Base-by-base conservation (phyloP, 129 eudicot genomes). In the Pulicaria dysenterica region DNA sequence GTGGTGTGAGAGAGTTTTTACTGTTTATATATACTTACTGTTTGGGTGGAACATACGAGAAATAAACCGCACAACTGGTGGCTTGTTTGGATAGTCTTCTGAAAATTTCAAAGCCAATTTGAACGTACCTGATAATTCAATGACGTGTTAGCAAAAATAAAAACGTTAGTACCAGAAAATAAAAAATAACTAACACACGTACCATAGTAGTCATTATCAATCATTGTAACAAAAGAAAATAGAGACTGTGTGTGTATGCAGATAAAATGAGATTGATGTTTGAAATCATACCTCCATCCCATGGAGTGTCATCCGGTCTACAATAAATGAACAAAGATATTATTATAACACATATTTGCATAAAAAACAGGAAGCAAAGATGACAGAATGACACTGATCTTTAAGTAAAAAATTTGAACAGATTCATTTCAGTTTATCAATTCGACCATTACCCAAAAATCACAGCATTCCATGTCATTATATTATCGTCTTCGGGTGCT, bases 401-500 rank as follows among this genome's bases (percentile, higher is more conserved):
- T 62, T 16, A 14, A 6, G 56, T 36, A 46, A 37, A 37, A 7
- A 64, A 45, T 36, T 24, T 75, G 36, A 39, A 17, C 24, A 8
- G 8, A 3, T 42, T 64, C 3, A 8, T 58, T 72, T 58, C 3
- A 8, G 3, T 14, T 58, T 31, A 11, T 62, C n/a, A 24, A 24
- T 2, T 24, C 31, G 31, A 24, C 31, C 31, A 24, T 24, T 77
- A 86, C 91, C 91, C 91, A 54, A 86, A 86, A 51, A 86, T 83
- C 31, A 86, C 88, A 67, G 91, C 91, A 62, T 86, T 86, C 91
- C 91, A 86, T 3, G 83, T 80, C 88, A 86, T 86, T 3, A 87
- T 87, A 64, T 87, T 87, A 62, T 81, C 81, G 55, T 87, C 92
- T 13, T 67, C 70, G 8, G 88, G 88, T 2, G 88, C 88, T 46